A percentile compares a stretch with the other conserved stretches of the same genome.
These are phyloP conservation scores for Suillus subaureus DNA, from an alignment of 768 basidiomycete genomes.

Conservation along the genomic window DNA sequence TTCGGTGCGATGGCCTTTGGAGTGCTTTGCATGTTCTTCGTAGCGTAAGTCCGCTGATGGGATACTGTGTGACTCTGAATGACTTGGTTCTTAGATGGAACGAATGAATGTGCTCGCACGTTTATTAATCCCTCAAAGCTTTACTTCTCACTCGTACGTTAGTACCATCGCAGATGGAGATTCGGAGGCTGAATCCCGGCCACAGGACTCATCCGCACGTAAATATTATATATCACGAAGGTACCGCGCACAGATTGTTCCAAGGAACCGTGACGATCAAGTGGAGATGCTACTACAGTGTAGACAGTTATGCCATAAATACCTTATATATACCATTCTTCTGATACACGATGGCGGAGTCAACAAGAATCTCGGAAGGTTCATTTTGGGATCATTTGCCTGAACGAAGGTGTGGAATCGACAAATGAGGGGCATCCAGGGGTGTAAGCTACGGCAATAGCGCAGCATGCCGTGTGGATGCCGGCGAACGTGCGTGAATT, in stretches of 20 bases:
- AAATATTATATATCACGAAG: slow-evolving; percentile 1
- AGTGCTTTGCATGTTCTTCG: slow-evolving; percentile 88
- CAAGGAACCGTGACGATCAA: background rate
- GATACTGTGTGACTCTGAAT: slow-evolving; percentile 7
- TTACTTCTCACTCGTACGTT: slow-evolving; percentile 12
- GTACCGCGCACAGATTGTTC: background rate
- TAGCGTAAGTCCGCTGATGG: slow-evolving; percentile 66
- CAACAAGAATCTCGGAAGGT: background rate
- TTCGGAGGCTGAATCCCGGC: background rate
- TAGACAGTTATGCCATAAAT: background rate
- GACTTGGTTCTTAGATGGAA: slow-evolving; percentile 61
- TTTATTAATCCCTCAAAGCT: slow-evolving; percentile 7
- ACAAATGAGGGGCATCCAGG: slow-evolving; percentile 13
- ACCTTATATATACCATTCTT: background rate
- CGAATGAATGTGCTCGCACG: slow-evolving; percentile 50
- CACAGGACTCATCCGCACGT: background rate
- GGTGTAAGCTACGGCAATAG: slow-evolving; percentile 14
- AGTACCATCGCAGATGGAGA: slow-evolving; percentile 2
- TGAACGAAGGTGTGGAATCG: background rate
- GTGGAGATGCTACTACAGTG: background rate
- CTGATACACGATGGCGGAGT: background rate
- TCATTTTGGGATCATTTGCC: background rate
- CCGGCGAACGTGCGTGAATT: slow-evolving; percentile 42
- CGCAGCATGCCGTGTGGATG: slow-evolving; percentile 24
- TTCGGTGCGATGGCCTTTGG: slow-evolving; percentile 92